phyloP scores from a whole-genome alignment of 2,329 filamentous ascomycete genomes.

The Pseudogymnoascus sp. region DNA sequence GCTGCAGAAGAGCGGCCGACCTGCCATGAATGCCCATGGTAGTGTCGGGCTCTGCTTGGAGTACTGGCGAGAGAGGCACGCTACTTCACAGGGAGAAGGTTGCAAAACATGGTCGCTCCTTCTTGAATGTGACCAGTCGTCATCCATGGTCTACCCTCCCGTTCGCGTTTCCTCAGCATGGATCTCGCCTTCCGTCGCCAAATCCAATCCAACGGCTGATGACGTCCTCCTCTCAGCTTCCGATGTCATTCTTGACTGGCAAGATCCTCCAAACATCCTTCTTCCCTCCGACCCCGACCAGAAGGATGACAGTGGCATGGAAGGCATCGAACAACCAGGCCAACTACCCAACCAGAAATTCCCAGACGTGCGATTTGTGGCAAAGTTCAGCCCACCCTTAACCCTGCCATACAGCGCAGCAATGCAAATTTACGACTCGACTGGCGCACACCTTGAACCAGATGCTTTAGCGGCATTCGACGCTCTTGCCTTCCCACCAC shows the following conservation, averaged over 20 bases:
- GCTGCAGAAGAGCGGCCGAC: constrained; percentile 62
- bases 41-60: constrained; percentile 64
- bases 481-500: constrained; percentile 45
- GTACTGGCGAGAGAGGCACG: constrained; percentile 64
- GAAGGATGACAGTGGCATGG: constrained; percentile 43
- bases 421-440: constrained; percentile 51
- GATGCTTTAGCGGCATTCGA: constrained; percentile 38
- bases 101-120: constrained; percentile 56
- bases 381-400: constrained; percentile 66
- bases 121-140: constrained; percentile 53
- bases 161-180: constrained; percentile 66
- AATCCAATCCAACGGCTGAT: constrained; percentile 40
- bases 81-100: constrained; percentile 33
- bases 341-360: constrained; percentile 43
- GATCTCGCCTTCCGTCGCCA: constrained; percentile 62
- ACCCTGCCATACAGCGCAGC: constrained; percentile 59
- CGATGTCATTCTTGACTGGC: constrained; percentile 54
- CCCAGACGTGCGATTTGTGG: constrained; percentile 67
- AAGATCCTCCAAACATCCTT: constrained; percentile 60
- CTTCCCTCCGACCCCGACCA: constrained; percentile 39
- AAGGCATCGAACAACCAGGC: constrained; percentile 41
- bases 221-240: constrained; percentile 29
- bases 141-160: constrained; percentile 43
- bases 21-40: constrained; percentile 60
- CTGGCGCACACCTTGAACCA: constrained; percentile 50